Conservation (phyloP, 768 basidiomycete species). For the Kwoniella dejecticola region DNA sequence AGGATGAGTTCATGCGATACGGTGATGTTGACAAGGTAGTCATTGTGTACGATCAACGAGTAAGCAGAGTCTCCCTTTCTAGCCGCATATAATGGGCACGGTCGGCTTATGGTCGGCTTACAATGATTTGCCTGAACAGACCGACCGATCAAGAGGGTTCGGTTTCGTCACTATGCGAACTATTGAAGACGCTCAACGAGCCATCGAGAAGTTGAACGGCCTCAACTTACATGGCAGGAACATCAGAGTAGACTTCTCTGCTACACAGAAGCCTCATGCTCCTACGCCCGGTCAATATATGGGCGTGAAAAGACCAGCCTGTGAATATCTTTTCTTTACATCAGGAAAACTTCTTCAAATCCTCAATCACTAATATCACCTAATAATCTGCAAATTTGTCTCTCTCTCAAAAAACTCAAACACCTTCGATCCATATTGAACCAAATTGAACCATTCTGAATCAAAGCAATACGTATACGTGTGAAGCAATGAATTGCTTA, state of each 20-base stretch:
- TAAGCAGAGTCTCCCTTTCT: constrained; percentile 59
- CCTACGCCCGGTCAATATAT: constrained; percentile 98
- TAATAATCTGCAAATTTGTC: not conserved
- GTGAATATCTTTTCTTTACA: constrained; percentile 22
- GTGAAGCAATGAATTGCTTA: constrained; percentile 10
- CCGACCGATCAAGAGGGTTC: constrained; percentile 94
- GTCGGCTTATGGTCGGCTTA: too few relatives aligned
- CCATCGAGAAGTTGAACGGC: constrained; percentile 89
- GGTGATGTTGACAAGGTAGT: constrained; percentile 92
- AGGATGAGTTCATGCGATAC: constrained; percentile 86
- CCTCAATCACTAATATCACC: not conserved
- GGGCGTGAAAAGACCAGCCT: constrained; percentile 64
- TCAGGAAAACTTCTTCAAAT: too few relatives aligned
- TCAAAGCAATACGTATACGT: too few relatives aligned
- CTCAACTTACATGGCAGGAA: constrained; percentile 90
- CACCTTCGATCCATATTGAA: too few relatives aligned
- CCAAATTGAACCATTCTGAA: too few relatives aligned
- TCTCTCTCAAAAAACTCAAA: too few relatives aligned
- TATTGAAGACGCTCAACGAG: constrained; percentile 82
- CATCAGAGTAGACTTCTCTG: constrained; percentile 95
- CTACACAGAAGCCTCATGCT: constrained; percentile 88
- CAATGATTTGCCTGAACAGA: too few relatives aligned
- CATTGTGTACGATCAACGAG: constrained; percentile 95
- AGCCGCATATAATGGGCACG: too few relatives aligned
- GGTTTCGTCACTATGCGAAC: constrained; percentile 93